Base-by-base conservation (phyloP, 768 basidiomycete species). In the Tulasnella sp. region DNA sequence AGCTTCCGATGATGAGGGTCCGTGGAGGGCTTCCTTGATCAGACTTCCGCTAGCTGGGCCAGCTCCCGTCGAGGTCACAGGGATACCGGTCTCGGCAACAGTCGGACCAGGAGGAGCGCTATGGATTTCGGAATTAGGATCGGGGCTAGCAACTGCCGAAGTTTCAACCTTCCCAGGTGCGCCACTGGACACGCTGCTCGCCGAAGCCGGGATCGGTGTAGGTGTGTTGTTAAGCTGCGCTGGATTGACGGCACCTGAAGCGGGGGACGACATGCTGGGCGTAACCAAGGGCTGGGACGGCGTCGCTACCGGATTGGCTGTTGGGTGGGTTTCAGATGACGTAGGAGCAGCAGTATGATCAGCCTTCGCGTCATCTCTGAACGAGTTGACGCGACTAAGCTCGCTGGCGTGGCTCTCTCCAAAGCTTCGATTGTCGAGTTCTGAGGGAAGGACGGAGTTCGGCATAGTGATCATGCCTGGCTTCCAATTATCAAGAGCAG, bases 81-180 rank as follows among this genome's bases (percentile, higher is more conserved):
- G 91, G n/a, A 91, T 83, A 15, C 91, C 91, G 0, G 92, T 92
- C 81, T 93, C 92, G 12, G 92, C 90, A 8, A 93, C 86, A 3
- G 91, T 92, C 4, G 90, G 91, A 9, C 34, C 42, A 15, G 80
- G 76, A 58, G 80, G 78, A 4, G 82, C 78, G 36, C 80, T 76
- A 31, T 58, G 54, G 25, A 29, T 9, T n/a, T 58, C 54, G 12
- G 54, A 25, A n/a, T 58, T 25, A 9, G 58, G 5, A 3, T 29
- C 58, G 8, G 58, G 58, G 31, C 58, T 64, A 34, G 58, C 14
- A n/a, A 64, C 58, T 12, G 58, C 25, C 3, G 58, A 34, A 14
- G 58, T 34, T 34, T 64, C 58, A 25, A 34, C 14, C 58, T 64
- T 64, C 25, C 29, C 58, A 25, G 58, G 58, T 4, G 58, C 17